phyloP scores from a whole-genome alignment of 1,139 yeast species.

The Geotrichum aggregatum region DNA sequence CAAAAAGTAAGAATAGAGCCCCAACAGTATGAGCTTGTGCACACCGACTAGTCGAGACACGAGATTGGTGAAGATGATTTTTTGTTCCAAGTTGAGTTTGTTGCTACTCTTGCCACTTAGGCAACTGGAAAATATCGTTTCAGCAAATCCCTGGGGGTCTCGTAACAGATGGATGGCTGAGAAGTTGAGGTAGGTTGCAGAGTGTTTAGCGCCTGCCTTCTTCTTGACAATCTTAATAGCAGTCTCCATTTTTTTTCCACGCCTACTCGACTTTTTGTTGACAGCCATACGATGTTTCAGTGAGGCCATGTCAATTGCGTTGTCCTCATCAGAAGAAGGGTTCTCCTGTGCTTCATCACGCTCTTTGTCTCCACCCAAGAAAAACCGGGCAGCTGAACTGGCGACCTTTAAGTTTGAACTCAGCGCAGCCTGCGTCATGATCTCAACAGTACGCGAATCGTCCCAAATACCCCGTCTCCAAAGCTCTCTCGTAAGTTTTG shows the following conservation, averaged over 20 bases:
- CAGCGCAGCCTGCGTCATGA: constrained; percentile 92
- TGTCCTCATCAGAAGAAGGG: constrained; percentile 67
- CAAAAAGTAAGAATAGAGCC: constrained; percentile 80
- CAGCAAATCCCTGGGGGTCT: constrained; percentile 98
- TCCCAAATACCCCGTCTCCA: constrained; percentile 99
- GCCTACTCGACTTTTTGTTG: constrained; percentile 76
- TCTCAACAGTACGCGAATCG: constrained; percentile 90
- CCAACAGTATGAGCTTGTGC: constrained; percentile 85
- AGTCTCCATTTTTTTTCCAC: constrained; percentile 69
- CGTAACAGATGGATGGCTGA: constrained; percentile 89
- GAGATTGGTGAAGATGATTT: constrained; percentile 79
- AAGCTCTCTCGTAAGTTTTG: constrained; percentile 85
- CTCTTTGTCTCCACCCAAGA: constrained; percentile 92
- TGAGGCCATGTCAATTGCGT: constrained; percentile 44
- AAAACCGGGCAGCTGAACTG: constrained; percentile 82
- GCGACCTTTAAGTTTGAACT: constrained; percentile 87
- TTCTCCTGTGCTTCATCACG: constrained; percentile 79
- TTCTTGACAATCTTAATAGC: constrained; percentile 68
- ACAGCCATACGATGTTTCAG: constrained; percentile 76
- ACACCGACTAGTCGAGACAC: constrained; percentile 87
- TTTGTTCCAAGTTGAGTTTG: constrained; percentile 81
- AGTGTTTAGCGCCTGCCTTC: constrained; percentile 40
- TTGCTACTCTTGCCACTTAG: constrained; percentile 55
- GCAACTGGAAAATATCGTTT: constrained; percentile 66
- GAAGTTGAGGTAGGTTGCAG: constrained; percentile 76